Conservation (phyloP, 306 rosid genomes). For the Calophaca sinica region DNA sequence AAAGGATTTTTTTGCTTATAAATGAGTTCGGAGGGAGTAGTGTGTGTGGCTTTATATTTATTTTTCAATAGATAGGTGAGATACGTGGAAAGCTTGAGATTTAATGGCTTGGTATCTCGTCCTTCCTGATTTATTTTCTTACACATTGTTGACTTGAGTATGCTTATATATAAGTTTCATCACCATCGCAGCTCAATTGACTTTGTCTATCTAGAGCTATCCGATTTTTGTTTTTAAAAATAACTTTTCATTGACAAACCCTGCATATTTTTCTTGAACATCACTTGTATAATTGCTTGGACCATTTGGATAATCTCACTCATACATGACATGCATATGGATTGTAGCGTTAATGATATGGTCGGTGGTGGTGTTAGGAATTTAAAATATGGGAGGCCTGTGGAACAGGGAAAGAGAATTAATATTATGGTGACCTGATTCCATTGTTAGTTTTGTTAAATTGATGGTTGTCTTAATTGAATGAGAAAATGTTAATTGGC, state of each 20-base stretch:
- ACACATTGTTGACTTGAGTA: background rate
- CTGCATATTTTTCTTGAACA: background rate
- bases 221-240: background rate
- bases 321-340: background rate
- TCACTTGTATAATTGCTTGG: background rate
- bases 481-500: slow-evolving; percentile 3
- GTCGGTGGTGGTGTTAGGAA: too few relatives aligned
- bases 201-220: background rate
- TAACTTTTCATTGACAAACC: too few relatives aligned
- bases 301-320: slow-evolving; percentile 7
- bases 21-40: too few relatives aligned
- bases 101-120: background rate
- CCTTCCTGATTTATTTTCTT: background rate
- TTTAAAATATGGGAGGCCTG: slow-evolving; percentile 2
- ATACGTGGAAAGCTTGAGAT: background rate
- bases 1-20: too few relatives aligned
- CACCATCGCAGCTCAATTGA: background rate
- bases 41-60: background rate
- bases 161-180: background rate
- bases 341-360: background rate
- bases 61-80: background rate
- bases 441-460: background rate
- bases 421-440: background rate
- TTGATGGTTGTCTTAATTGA: background rate
- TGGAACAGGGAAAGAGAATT: slow-evolving; percentile 5